Percentiles rank a stretch among this genome's conserved stretches.
Conservation (phyloP, 768 basidiomycete species). For the Lactarius vividus region DNA sequence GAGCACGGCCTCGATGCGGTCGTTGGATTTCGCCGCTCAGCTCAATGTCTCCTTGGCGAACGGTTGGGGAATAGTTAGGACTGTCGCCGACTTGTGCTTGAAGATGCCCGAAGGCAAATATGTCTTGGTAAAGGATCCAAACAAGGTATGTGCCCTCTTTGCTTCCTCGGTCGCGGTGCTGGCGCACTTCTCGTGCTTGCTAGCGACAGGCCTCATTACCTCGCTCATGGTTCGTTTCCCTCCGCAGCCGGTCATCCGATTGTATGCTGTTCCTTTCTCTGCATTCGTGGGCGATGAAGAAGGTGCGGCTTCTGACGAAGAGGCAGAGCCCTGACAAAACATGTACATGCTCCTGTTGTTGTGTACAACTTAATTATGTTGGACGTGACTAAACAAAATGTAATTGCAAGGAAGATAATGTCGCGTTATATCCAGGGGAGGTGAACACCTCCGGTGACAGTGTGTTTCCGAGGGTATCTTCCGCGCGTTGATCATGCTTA, state of each 20-base stretch:
- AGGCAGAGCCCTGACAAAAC: constrained; percentile 34
- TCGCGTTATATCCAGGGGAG: not conserved
- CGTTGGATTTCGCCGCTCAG: constrained; percentile 90
- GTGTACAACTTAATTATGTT: constrained; percentile 4
- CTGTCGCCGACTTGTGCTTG: constrained; percentile 90
- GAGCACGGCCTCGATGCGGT: constrained; percentile 92
- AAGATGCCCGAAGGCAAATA: constrained; percentile 99
- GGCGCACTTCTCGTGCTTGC: not conserved
- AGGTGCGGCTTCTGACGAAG: constrained; percentile 44
- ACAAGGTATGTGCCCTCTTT: constrained; percentile 63
- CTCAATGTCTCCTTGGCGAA: constrained; percentile 93
- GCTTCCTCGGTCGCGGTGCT: constrained; percentile 7
- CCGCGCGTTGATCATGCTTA: constrained; percentile 2
- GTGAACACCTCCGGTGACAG: not conserved
- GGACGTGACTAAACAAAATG: constrained; percentile 5
- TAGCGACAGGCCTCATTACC: constrained; percentile 10
- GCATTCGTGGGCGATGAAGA: constrained; percentile 80
- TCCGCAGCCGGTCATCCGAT: constrained; percentile 81
- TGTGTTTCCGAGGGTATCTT: not conserved
- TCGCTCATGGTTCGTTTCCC: constrained; percentile 21
- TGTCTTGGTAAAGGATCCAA: constrained; percentile 95
- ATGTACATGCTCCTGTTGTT: constrained; percentile 2
- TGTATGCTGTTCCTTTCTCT: constrained; percentile 88
- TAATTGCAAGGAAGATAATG: not conserved
- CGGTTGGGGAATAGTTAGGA: constrained; percentile 98